Evolutionary conservation across 805 yeast species (phyloP), one percentile per base, ranked within the genome.

Genomic region (Wickerhamiella domercqiae): DNA sequence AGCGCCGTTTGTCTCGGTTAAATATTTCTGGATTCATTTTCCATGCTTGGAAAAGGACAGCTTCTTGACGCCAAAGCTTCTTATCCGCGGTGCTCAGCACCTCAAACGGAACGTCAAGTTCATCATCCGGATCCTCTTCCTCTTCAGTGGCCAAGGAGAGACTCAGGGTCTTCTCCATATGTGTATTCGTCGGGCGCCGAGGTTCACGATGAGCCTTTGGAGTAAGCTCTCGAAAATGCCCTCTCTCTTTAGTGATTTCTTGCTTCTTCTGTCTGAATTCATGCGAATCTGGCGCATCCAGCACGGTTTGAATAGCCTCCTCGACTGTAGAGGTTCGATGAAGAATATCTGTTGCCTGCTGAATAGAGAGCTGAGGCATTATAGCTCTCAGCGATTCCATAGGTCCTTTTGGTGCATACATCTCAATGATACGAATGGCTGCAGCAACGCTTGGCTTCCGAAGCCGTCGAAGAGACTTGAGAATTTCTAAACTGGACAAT

Each of bases 81-180:
- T 59, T 53, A 32, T 68, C 73, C 28, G 65, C 58, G 4, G 54
- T 54, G 2, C 52, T 40, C 11, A 44, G 50, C 16, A 38, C 46
- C 4, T 43, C 42, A 7, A 47, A 47, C 7, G 53, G 50, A 14
- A 56, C 64, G n/a, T 54, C 61, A 26, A 52, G 48, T 3, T 51
- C 48, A 28, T 80, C 93, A 51, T 82, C 94, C 2, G 78, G 74
- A 48, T 82, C 94, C 54, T 81, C 93, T 45, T 82, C 94, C 49
- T 81, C 87, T 16, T 13, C 13, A 17, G 33, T 9, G 13, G 33
- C 33, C 5, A 30, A 77, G 43, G 80, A 58, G 43, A 78, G 53
- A 31, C 72, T 60, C 31, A 51, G 37, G 2, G 53, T 49, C 25
- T 43, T 39, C 26, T 49, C 44, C 4, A 48, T 15, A 19, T 29